These are phyloP conservation scores for Candida ponderosae DNA, from an alignment of 805 yeast species.

Conservation along the genomic window DNA sequence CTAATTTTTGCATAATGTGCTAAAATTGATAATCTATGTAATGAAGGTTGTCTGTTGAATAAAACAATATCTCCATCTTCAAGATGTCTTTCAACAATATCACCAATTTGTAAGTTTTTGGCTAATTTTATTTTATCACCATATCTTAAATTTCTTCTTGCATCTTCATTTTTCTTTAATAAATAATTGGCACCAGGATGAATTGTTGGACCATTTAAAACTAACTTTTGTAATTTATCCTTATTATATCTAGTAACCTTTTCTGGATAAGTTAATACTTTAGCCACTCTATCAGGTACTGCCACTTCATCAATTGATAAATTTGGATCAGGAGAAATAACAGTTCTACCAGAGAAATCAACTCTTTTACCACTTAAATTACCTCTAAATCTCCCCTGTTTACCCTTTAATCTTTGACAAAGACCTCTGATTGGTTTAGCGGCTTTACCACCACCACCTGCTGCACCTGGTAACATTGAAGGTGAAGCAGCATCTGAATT, in stretches of 20 bases:
- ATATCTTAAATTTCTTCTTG: conserved; percentile 80
- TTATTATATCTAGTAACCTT: conserved; percentile 83
- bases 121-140: conserved; percentile 82
- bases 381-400: conserved; percentile 98
- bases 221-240: conserved; percentile 63
- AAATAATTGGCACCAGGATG: conserved; percentile 98
- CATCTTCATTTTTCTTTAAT: conserved; percentile 72
- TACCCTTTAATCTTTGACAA: conserved; percentile 96
- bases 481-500: conserved; percentile 91
- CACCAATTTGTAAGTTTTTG: conserved; percentile 72
- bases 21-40: conserved; percentile 88
- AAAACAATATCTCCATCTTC: conserved; percentile 96
- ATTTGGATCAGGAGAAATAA: conserved; percentile 97
- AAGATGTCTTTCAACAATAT: conserved; percentile 90
- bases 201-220: conserved; percentile 75
- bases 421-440: conserved; percentile 83
- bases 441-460: conserved; percentile 42
- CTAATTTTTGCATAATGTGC: conserved; percentile 94
- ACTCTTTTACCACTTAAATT: conserved; percentile 97
- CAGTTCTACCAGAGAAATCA: conserved; percentile 96
- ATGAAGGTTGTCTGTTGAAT: conserved; percentile 96
- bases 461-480: conserved; percentile 63
- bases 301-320: conserved; percentile 94
- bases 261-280: conserved; percentile 93
- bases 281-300: conserved; percentile 95